Percentiles rank a stretch among this genome's conserved stretches.
Evolutionary conservation across 495 filamentous ascomycete genomes (phyloP).

Genomic region (Penicillium simplicissimum): DNA sequence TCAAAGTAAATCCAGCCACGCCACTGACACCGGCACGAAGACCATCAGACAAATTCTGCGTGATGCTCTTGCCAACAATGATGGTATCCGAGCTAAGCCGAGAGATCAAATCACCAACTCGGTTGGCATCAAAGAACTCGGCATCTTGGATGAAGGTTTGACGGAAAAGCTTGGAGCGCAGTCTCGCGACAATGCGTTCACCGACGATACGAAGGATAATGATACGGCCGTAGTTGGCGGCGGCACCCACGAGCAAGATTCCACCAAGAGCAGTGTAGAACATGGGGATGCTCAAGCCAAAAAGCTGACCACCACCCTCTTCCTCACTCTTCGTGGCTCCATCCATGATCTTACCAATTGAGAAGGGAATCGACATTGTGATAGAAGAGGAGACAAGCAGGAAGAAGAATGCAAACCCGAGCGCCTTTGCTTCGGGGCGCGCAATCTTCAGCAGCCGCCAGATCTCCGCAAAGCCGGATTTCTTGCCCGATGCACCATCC

Average conservation of each 20-base stretch:
- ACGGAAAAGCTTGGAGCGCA: constrained; percentile 86
- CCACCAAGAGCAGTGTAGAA: constrained; percentile 76
- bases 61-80: constrained; percentile 97
- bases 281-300: constrained; percentile 70
- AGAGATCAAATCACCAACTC: constrained; percentile 94
- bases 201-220: constrained; percentile 93
- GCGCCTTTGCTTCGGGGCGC: constrained; percentile 73
- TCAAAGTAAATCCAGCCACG: constrained; percentile 79
- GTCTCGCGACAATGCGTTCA: constrained; percentile 86
- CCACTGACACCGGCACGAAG: constrained; percentile 86
- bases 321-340: constrained; percentile 62
- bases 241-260: constrained; percentile 71
- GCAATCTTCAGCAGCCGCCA: constrained; percentile 90
- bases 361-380: constrained; percentile 93
- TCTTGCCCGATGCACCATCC: constrained; percentile 65
- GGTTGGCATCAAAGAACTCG: constrained; percentile 98
- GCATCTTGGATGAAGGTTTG: constrained; percentile 92
- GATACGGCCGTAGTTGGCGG: constrained; percentile 91
- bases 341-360: constrained; percentile 94
- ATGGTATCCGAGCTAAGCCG: constrained; percentile 93
- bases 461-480: constrained; percentile 71
- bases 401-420: constrained; percentile 78
- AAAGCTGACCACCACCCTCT: constrained; percentile 56
- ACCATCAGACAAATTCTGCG: constrained; percentile 95
- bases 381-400: constrained; percentile 84